Evolutionary conservation across 164 flowering plant genomes (phyloP).

Genomic region (Vitis rupestris): DNA sequence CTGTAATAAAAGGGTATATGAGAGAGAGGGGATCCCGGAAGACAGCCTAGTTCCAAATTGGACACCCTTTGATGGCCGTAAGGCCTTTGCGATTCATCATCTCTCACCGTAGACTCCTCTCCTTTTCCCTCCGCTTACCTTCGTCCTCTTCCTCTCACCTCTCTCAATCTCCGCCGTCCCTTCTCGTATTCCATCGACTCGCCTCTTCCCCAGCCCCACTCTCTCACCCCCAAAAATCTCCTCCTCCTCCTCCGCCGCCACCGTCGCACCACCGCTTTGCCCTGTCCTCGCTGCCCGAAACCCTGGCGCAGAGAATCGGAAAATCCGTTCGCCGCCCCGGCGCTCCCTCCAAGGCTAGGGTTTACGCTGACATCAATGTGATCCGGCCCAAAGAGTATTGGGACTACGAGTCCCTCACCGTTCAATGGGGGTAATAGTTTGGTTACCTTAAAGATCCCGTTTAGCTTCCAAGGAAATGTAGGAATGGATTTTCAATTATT

Average conservation of each 20-base stretch:
- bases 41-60: too few relatives aligned
- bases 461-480: not conserved
- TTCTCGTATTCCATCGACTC: too few relatives aligned
- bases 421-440: constrained; percentile 81
- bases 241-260: constrained; percentile 1
- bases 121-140: too few relatives aligned
- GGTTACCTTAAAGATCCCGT: not conserved
- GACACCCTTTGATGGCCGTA: constrained; percentile 54
- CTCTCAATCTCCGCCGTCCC: too few relatives aligned
- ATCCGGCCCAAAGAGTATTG: constrained; percentile 90
- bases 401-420: constrained; percentile 93
- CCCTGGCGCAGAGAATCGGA: constrained; percentile 91
- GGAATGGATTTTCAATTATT: too few relatives aligned
- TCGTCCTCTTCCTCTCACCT: too few relatives aligned
- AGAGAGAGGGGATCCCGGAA: not conserved
- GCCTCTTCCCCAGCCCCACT: not conserved
- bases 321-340: constrained; percentile 85
- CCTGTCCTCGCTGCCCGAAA: constrained; percentile 33
- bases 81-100: constrained; percentile 48
- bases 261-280: constrained; percentile 12
- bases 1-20: too few relatives aligned
- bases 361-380: constrained; percentile 80
- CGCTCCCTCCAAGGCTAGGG: constrained; percentile 92
- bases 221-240: constrained; percentile 13
- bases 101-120: not conserved